A percentile compares a stretch with the other conserved stretches of the same genome.
Evolutionary conservation across 257 asterid species (phyloP).

Genomic region (Sherardia arvensis): DNA sequence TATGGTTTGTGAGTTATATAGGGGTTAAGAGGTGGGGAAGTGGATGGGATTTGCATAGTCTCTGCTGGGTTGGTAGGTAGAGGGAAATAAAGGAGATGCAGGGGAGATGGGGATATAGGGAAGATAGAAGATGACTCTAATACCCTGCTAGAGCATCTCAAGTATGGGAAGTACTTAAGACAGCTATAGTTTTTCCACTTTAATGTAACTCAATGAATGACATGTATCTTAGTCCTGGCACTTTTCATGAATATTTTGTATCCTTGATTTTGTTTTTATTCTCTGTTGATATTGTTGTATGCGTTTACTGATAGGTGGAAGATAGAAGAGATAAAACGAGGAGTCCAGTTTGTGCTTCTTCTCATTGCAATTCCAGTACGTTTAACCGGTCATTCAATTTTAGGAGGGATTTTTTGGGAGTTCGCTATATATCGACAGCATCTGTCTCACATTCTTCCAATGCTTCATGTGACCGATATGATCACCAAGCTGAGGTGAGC

Average conservation of each 20-base stretch:
- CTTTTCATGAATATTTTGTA: not conserved
- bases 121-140: no score
- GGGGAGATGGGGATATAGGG: not conserved
- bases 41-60: not conserved
- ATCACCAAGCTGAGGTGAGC: constrained; percentile 3
- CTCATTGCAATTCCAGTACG: not conserved
- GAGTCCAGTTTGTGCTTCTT: not conserved
- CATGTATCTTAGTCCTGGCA: not conserved
- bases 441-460: not conserved
- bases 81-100: not conserved
- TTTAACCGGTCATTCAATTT: not conserved
- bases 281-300: not conserved
- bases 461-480: not conserved
- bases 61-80: not conserved
- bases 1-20: not conserved
- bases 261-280: not conserved
- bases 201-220: not conserved
- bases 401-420: not conserved
- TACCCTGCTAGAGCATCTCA: no score
- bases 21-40: not conserved
- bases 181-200: not conserved
- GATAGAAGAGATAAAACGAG: not conserved
- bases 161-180: not conserved
- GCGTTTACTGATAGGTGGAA: constrained; percentile 1
- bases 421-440: not conserved